Evolutionary conservation across 495 filamentous ascomycete species (phyloP).

Genomic region (Penicillium desertorum): DNA sequence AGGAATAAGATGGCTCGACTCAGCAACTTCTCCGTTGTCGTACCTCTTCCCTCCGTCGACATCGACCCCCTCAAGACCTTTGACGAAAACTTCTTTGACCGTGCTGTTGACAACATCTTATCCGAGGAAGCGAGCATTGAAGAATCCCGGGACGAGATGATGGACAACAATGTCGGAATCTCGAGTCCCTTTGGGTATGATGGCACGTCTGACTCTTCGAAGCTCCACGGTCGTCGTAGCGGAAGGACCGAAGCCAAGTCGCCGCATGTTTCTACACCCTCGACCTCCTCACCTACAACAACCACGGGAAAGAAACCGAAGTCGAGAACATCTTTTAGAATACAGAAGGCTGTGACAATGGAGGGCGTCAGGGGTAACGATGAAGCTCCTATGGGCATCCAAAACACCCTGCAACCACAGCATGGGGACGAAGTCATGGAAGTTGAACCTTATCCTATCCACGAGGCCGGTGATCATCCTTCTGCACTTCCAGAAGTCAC

Average conservation of each 20-base stretch:
- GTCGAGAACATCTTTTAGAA: neutral
- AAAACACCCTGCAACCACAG: neutral
- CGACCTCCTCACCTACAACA: neutral
- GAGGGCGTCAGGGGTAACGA: neutral
- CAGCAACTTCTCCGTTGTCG: conserved; percentile 21
- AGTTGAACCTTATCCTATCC: neutral
- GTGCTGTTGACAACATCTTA: conserved; percentile 28
- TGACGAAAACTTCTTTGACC: conserved; percentile 16
- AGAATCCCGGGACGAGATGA: conserved; percentile 13
- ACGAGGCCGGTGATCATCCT: neutral
- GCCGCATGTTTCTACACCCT: conserved; percentile 1
- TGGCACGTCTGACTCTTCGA: neutral
- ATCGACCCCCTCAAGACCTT: conserved; percentile 22
- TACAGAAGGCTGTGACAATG: neutral
- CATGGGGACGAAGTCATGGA: neutral
- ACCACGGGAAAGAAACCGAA: neutral
- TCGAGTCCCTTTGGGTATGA: neutral
- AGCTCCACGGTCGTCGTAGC: neutral
- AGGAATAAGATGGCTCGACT: conserved; percentile 3
- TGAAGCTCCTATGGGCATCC: neutral
- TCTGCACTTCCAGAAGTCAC: neutral
- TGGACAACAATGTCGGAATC: neutral
- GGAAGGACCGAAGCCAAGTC: neutral
- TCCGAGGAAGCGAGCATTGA: conserved; percentile 29
- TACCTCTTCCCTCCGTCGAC: conserved; percentile 24